These are phyloP conservation scores for Vinca major DNA, from an alignment of 305 asterid species.

Conservation along the genomic window DNA sequence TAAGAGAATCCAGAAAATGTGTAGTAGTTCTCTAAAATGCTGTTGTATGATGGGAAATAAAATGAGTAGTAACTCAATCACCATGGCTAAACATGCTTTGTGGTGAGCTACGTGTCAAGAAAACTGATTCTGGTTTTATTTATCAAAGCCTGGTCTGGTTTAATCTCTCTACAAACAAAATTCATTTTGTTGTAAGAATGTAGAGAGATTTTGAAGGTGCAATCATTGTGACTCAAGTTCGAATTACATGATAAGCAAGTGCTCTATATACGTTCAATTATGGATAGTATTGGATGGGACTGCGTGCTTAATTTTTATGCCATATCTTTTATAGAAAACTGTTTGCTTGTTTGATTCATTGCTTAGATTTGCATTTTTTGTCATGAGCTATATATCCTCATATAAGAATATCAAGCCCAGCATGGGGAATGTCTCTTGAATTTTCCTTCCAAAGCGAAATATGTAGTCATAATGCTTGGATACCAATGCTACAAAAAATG, in stretches of 20 bases:
- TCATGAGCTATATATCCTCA: not conserved
- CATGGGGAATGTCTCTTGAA: too few species aligned
- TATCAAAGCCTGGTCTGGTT: not conserved
- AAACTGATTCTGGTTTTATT: not conserved
- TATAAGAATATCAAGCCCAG: not conserved
- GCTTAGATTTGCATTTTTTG: not conserved
- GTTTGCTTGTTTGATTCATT: not conserved
- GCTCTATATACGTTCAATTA: too few species aligned
- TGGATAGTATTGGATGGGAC: too few species aligned
- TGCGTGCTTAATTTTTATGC: too few species aligned
- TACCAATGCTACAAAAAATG: not conserved
- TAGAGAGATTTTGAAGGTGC: not conserved
- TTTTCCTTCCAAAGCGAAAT: slow-evolving; percentile 2
- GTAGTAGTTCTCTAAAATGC: not conserved
- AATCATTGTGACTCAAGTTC: too few species aligned
- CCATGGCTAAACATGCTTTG: not conserved
- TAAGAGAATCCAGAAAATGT: not conserved
- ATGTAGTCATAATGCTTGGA: not conserved
- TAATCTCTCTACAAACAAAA: not conserved
- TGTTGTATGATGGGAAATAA: not conserved
- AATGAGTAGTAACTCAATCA: not conserved
- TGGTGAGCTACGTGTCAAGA: not conserved
- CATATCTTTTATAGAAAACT: too few species aligned
- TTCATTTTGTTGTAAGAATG: not conserved
- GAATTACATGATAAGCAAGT: too few species aligned